Evolutionary conservation across 495 filamentous ascomycete genomes (phyloP), one percentile per base, ranked within the genome.

Genomic region (Elaphomyces granulatus): DNA sequence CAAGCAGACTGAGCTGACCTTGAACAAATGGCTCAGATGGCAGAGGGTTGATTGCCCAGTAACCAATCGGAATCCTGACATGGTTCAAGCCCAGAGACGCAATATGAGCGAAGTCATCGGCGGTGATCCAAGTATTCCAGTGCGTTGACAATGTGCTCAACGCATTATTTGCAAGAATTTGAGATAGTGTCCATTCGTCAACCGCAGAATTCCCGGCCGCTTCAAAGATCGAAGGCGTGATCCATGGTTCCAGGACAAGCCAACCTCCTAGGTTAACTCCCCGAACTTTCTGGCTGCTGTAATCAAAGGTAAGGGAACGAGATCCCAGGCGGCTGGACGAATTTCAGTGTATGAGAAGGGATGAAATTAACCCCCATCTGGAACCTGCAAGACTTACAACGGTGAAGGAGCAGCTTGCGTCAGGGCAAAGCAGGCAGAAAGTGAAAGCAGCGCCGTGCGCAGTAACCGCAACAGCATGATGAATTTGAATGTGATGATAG

Each of bases 21-120:
- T 81, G 65, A 32, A 85, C 77, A 49, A 81, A 87, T 8, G 80
- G 79, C 34, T 84, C 79, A 20, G 68, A 75, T 14, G 63, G 46
- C 4, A 72, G 41, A 2, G 72, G 72, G 14, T 60, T 61, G 14
- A 81, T 55, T 23, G 78, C 77, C 82, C 82, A 88, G 53, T 86
- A 86, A 12, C 82, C 82, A 39, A 87, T 68, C 2, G 82, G 82
- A 38, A 88, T 86, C 38, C 82, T 68, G 28, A 87, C 79, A 40
- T 82, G 77, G 54, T 84, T 87, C 45, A 87, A 52, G 10, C 83
- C 82, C 2, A 68, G 61, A 3, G 54, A 52, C 10, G 71, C 71
- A 36, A 87, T 86, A 36, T 77, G 63, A 4, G 63, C 54, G 48
- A 87, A 80, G 54, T 87, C 82, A 30, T 56, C 66, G 45, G 74